phyloP scores from a whole-genome alignment of 108 stramenopile species.

The Seminavis robusta region DNA sequence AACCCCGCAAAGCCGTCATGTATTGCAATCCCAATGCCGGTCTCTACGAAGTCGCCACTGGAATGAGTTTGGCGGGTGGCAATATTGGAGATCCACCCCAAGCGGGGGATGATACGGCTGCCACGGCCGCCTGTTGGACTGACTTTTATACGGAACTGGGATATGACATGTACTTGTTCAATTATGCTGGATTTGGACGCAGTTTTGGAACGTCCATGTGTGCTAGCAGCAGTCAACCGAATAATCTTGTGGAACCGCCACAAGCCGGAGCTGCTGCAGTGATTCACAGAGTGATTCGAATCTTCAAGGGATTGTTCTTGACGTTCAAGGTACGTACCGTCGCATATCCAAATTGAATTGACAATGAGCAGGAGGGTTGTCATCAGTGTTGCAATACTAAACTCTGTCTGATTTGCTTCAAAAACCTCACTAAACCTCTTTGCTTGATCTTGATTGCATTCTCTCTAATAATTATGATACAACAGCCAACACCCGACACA shows the following conservation, averaged over 20 bases:
- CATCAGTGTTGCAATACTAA: no score
- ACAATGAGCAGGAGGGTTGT: no score
- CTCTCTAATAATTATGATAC: no score
- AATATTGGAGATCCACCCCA: constrained; percentile 48
- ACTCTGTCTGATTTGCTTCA: no score
- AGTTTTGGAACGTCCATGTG: constrained; percentile 46
- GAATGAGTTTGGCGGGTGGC: constrained; percentile 78
- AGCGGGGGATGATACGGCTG: constrained; percentile 17
- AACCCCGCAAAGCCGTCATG: constrained; percentile 64
- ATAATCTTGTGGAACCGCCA: no score
- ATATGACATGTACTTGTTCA: constrained; percentile 82
- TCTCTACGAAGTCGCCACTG: constrained; percentile 77
- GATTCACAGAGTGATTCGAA: not conserved
- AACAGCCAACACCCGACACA: constrained; percentile 74
- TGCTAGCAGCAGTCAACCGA: constrained; percentile 2
- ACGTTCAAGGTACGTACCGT: no score
- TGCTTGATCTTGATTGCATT: no score
- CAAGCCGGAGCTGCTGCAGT: no score
- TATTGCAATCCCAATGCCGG: constrained; percentile 93
- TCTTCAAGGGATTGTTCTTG: not conserved
- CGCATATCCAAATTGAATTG: no score
- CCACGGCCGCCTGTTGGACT: constrained; percentile 59
- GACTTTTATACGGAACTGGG: constrained; percentile 75
- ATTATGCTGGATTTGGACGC: constrained; percentile 86
- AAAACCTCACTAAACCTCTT: no score